Evolutionary conservation across 495 filamentous ascomycete species (phyloP).

Genomic region (Penicillium ochrochloron): DNA sequence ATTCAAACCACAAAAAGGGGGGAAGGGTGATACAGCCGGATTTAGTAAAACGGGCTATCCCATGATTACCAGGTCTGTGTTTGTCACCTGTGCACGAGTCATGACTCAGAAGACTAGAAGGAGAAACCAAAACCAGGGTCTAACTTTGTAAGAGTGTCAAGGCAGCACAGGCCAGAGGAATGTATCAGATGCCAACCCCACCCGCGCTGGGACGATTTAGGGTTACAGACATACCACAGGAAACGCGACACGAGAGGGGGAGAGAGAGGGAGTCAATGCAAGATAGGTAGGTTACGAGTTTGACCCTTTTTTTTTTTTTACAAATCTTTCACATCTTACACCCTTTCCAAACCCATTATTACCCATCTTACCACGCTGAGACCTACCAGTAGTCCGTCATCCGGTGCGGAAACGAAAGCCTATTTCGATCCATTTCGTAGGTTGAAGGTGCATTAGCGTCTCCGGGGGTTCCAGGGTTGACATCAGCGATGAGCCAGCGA

Average conservation of each 20-base stretch:
- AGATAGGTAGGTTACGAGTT: background rate
- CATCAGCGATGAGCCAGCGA: constrained; percentile 1
- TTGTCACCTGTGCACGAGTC: constrained; percentile 48
- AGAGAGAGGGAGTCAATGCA: background rate
- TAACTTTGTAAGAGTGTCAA: constrained; percentile 9
- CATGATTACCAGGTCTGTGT: constrained; percentile 35
- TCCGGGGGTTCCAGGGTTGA: constrained; percentile 12
- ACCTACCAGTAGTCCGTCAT: background rate
- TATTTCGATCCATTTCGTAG: constrained; percentile 23
- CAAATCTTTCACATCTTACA: background rate
- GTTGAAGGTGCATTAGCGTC: constrained; percentile 21
- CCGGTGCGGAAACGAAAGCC: constrained; percentile 20
- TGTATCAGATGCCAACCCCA: constrained; percentile 45
- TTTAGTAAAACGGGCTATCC: constrained; percentile 23
- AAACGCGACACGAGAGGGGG: background rate
- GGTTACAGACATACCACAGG: constrained; percentile 33
- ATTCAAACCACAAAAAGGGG: constrained; percentile 29
- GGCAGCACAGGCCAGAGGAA: constrained; percentile 32
- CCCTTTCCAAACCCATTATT: background rate
- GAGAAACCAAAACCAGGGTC: background rate
- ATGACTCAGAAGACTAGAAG: constrained; percentile 41
- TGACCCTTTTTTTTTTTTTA: background rate
- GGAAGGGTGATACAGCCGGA: constrained; percentile 42
- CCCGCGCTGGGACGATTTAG: constrained; percentile 1
- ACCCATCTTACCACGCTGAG: constrained; percentile 2